Conservation (phyloP, 441 rosid species). For the Codiaeum variegatum region DNA sequence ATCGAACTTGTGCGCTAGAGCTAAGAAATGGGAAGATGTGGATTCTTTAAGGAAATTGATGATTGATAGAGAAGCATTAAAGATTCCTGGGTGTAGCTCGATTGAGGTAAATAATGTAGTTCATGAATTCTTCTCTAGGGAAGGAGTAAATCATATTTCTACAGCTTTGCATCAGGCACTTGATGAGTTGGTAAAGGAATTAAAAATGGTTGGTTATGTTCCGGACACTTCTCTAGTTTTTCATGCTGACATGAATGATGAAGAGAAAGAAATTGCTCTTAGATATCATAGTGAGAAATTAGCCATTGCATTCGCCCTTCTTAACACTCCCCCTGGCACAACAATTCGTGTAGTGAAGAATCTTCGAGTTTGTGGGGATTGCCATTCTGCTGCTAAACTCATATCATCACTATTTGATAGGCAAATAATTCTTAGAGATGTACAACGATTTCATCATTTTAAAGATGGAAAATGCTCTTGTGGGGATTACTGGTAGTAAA, state of each 20-base stretch:
- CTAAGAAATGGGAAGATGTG: conserved; percentile 64
- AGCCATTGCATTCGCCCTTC: conserved; percentile 66
- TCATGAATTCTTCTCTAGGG: conserved; percentile 83
- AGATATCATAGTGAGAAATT: conserved; percentile 72
- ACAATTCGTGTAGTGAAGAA: conserved; percentile 61
- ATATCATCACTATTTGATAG: conserved; percentile 46
- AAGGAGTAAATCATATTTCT: conserved; percentile 52
- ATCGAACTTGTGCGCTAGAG: conserved; percentile 68
- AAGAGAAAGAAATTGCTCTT: conserved; percentile 60
- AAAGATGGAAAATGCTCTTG: conserved; percentile 65
- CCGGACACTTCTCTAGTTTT: conserved; percentile 57
- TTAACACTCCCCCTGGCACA: conserved; percentile 49
- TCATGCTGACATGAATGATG: conserved; percentile 51
- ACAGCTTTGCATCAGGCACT: conserved; percentile 46
- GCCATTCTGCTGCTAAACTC: conserved; percentile 60
- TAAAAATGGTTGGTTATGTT: conserved; percentile 65
- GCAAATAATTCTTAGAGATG: conserved; percentile 65
- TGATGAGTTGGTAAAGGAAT: conserved; percentile 48
- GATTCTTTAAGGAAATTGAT: conserved; percentile 52
- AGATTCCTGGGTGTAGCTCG: conserved; percentile 81
- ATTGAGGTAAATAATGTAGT: conserved; percentile 64
- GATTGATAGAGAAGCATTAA: conserved; percentile 51
- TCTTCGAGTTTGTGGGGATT: conserved; percentile 70
- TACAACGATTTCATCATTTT: conserved; percentile 69
- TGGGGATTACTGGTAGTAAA: conserved; percentile 59